These are phyloP conservation scores for Neoscytalidium dimidiatum DNA, from an alignment of 2,329 filamentous ascomycete species.

Conservation along the genomic window DNA sequence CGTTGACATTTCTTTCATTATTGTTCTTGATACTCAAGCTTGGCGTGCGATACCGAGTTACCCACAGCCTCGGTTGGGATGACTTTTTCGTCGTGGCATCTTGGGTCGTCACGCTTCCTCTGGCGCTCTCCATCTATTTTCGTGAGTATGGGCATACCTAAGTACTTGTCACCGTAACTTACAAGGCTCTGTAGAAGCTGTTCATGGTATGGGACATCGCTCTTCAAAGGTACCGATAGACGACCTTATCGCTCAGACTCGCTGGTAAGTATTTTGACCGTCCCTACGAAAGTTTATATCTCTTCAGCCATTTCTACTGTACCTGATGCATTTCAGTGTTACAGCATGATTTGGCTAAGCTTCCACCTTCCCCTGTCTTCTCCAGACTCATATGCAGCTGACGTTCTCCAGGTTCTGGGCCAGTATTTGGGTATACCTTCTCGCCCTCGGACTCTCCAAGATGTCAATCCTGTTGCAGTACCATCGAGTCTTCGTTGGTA, in stretches of 20 bases:
- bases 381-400: neutral
- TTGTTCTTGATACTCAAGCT: slow-evolving; percentile 8
- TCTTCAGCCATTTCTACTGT: neutral
- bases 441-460: slow-evolving; percentile 33
- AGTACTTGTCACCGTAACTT: neutral
- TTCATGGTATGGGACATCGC: neutral
- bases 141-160: neutral
- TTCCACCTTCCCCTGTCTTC: neutral
- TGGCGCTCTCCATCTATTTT: neutral
- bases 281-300: neutral
- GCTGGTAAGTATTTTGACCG: neutral
- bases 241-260: neutral
- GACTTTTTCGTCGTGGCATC: neutral
- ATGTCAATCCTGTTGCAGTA: slow-evolving; percentile 30
- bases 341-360: no score
- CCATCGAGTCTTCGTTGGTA: slow-evolving; percentile 30
- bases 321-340: no score
- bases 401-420: slow-evolving; percentile 30
- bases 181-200: neutral
- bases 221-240: neutral
- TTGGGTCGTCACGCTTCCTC: neutral
- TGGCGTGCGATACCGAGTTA: neutral
- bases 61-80: neutral
- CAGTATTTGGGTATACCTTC: slow-evolving; percentile 34
- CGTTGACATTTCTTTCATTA: neutral